These are phyloP conservation scores for Pseudozyma thailandica DNA, from an alignment of 1,284 basidiomycete genomes.

Conservation along the genomic window DNA sequence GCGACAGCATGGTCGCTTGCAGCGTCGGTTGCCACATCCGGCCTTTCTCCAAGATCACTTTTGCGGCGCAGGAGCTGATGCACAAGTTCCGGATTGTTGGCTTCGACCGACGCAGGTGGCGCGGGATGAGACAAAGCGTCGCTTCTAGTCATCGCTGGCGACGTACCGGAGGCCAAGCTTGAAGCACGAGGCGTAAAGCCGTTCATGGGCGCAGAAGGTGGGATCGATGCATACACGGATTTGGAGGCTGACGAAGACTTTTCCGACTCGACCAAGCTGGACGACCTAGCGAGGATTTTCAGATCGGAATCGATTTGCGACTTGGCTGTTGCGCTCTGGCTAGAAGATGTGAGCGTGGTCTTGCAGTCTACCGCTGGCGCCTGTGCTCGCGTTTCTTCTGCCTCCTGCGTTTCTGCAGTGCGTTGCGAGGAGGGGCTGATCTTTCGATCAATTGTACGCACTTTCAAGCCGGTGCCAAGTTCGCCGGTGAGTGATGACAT, in stretches of 20 bases:
- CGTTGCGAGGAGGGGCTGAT: conserved; percentile 2
- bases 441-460: conserved; percentile 17
- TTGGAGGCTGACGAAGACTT: conserved; percentile 22
- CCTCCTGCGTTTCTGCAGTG: not conserved
- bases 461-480: conserved; percentile 11
- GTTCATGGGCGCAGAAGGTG: conserved; percentile 22
- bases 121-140: conserved; percentile 50
- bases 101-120: conserved; percentile 51
- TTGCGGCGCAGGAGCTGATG: conserved; percentile 54
- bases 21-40: conserved; percentile 22
- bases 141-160: conserved; percentile 34
- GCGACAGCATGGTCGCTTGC: conserved; percentile 55
- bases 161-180: conserved; percentile 13
- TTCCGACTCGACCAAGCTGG: conserved; percentile 38
- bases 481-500: conserved; percentile 37
- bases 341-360: not conserved
- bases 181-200: conserved; percentile 26
- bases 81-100: conserved; percentile 45
- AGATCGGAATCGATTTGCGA: conserved; percentile 11
- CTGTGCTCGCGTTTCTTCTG: not conserved
- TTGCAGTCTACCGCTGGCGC: not conserved
- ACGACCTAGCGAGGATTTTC: conserved; percentile 33
- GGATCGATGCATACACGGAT: conserved; percentile 22
- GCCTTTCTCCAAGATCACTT: conserved; percentile 33
- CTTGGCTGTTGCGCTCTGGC: conserved; percentile 8